phyloP scores from a whole-genome alignment of 768 basidiomycete species.

The Obba rivulosa region DNA sequence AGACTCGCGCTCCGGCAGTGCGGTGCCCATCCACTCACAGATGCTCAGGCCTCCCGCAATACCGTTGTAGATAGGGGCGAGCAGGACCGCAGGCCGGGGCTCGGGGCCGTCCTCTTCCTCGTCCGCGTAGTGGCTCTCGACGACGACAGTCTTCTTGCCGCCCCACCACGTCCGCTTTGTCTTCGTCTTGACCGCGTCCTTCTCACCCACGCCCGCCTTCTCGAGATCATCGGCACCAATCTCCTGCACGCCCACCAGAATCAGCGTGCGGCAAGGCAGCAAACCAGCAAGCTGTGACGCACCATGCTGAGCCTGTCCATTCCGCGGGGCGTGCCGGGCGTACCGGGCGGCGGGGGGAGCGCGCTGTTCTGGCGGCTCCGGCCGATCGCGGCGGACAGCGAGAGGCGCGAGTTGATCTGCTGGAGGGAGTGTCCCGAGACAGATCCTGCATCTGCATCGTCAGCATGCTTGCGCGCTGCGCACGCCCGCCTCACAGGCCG shows the following conservation, averaged over 20 bases:
- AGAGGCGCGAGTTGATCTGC: conserved; percentile 18
- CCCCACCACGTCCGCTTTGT: conserved; percentile 53
- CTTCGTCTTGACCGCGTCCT: conserved; percentile 12
- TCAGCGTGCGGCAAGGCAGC: conserved; percentile 2
- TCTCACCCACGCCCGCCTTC: conserved; percentile 10
- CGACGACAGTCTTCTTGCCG: conserved; percentile 37
- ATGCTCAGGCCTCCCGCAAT: conserved; percentile 28
- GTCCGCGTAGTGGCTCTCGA: conserved; percentile 17
- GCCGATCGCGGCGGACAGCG: conserved; percentile 8
- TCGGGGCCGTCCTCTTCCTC: conserved; percentile 27
- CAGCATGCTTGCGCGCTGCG: neutral
- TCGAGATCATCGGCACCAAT: conserved; percentile 18
- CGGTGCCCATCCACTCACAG: conserved; percentile 18
- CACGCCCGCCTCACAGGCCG: neutral
- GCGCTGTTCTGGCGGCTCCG: conserved; percentile 12
- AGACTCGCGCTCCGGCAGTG: neutral
- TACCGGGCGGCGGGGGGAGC: conserved; percentile 11
- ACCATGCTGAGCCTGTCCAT: conserved; percentile 17
- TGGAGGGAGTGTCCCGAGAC: conserved; percentile 33
- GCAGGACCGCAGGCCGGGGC: conserved; percentile 27
- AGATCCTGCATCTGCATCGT: conserved; percentile 23
- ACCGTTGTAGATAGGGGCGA: conserved; percentile 33
- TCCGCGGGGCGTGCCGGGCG: conserved; percentile 23
- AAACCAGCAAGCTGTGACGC: neutral
- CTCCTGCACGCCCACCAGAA: conserved; percentile 10